phyloP scores from a whole-genome alignment of 169 alveolate species.

The Besnoitia besnoiti region DNA sequence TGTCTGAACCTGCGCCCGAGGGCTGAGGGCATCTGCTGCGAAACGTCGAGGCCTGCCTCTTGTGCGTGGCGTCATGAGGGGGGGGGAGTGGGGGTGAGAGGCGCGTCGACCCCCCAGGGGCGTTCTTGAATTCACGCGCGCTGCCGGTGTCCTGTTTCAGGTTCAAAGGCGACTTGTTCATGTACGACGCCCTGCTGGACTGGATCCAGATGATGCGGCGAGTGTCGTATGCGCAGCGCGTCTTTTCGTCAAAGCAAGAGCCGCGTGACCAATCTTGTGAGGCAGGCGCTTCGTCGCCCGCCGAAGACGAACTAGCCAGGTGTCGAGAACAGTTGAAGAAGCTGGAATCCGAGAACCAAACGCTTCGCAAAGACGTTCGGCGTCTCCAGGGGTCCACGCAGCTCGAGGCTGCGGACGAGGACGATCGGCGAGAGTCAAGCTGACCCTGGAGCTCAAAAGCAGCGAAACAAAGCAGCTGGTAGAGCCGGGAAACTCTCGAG shows the following conservation, averaged over 20 bases:
- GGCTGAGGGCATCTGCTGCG: no score
- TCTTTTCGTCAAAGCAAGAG: neutral
- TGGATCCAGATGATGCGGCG: conserved; percentile 58
- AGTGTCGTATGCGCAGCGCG: conserved; percentile 43
- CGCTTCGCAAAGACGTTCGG: neutral
- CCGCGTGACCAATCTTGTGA: neutral
- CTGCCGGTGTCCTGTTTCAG: conserved; percentile 1
- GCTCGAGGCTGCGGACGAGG: no score
- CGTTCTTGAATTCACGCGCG: no score
- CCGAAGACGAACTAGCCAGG: neutral
- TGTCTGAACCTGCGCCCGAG: neutral
- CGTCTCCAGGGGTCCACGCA: neutral
- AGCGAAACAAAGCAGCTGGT: no score
- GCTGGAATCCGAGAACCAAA: neutral
- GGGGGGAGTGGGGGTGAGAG: no score
- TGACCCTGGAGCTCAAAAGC: no score
- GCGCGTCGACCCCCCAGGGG: no score
- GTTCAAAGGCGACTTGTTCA: conserved; percentile 59
- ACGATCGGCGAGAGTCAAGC: no score
- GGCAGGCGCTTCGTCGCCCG: neutral
- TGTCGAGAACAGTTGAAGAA: neutral
- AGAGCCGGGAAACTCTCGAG: no score
- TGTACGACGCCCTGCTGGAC: conserved; percentile 57
- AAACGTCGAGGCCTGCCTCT: no score
- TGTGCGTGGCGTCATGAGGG: no score